Evolutionary conservation across 192 early-diverging fungal genomes (phyloP).

Genomic region (Lunasporangiospora selenospora): DNA sequence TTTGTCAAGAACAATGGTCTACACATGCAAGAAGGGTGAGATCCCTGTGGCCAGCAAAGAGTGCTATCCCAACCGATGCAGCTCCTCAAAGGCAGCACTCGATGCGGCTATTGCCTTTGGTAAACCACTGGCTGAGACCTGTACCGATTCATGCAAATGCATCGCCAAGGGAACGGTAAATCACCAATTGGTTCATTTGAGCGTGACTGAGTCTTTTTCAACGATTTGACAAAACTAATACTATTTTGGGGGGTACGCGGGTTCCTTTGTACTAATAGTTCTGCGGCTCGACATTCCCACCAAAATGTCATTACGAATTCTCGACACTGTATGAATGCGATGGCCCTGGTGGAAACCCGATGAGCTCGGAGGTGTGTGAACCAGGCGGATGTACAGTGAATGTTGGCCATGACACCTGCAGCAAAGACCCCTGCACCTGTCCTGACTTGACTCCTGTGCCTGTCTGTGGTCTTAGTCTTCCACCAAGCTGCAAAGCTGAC

Average conservation of each 20-base stretch:
- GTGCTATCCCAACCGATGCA: neutral
- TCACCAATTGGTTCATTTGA: too few relatives aligned
- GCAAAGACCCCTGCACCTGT: neutral
- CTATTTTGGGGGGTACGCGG: too few relatives aligned
- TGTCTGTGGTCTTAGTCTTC: neutral
- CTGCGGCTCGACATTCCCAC: neutral
- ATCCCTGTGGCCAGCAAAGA: neutral
- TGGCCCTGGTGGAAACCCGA: neutral
- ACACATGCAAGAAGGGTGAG: neutral
- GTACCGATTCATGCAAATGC: neutral
- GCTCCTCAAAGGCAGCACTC: neutral
- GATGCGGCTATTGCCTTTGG: neutral
- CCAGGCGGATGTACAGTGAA: neutral
- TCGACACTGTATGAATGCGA: neutral
- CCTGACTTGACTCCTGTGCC: neutral
- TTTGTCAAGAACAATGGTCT: neutral
- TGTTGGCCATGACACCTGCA: neutral
- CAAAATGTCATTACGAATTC: neutral
- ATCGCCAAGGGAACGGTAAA: neutral
- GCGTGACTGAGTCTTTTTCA: neutral
- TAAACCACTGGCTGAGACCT: neutral
- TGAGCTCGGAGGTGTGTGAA: neutral
- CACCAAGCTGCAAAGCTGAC: neutral
- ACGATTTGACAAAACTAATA: neutral
- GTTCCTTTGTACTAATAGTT: neutral